Base-by-base conservation (phyloP, 495 filamentous ascomycete genomes). In the Tetracladium marchalianum region DNA sequence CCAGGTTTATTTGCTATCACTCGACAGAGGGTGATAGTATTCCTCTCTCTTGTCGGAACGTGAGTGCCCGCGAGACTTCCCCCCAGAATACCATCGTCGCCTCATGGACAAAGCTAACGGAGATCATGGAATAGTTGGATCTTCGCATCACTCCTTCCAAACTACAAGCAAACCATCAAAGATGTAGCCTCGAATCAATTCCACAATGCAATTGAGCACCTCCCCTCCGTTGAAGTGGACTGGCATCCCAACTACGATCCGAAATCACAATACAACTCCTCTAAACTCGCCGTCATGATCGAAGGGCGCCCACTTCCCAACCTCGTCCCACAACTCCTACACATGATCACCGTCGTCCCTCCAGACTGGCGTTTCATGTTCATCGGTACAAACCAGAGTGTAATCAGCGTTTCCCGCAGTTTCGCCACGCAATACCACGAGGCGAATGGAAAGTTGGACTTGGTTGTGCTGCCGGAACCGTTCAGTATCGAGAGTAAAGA, bases 281-380 rank as follows among this genome's bases (percentile, higher is more conserved):
- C 66, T 12, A 73, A 73, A 51, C 52, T 75, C 12, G 70, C 70
- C 35, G 58, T 73, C 39, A 31, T 75, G n/a, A 73, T 75, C 43
- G 70, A 75, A 51, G 58, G 58, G 15, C 66, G 71, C 15, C 64
- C 66, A 0, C 50, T 70, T 10, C 57, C 68, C 4, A 63, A 65
- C 48, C 59, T 73, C 5, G 64, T 66, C 1, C 68, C 71, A 1
- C 62, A 63, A 22, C 55, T 74, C 11, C 59, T 73, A 1, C 68
- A 73, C 51, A 70, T 74, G 65, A 70, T 70, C 10, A 57, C 64
- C 0, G 68, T 73, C 16, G 68, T 73, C 0, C 71, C 71, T 9
- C 62, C 67, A 8, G 70, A 73, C 51, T 74, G 71, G 71, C 62
- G 67, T 18, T 73, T 75, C 50, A 37, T 70, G 35, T 73, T 73